A percentile compares a stretch with the other conserved stretches of the same genome.
These are phyloP conservation scores for Amphirosellinia nigrospora DNA, from an alignment of 495 filamentous ascomycete species.

Conservation along the genomic window DNA sequence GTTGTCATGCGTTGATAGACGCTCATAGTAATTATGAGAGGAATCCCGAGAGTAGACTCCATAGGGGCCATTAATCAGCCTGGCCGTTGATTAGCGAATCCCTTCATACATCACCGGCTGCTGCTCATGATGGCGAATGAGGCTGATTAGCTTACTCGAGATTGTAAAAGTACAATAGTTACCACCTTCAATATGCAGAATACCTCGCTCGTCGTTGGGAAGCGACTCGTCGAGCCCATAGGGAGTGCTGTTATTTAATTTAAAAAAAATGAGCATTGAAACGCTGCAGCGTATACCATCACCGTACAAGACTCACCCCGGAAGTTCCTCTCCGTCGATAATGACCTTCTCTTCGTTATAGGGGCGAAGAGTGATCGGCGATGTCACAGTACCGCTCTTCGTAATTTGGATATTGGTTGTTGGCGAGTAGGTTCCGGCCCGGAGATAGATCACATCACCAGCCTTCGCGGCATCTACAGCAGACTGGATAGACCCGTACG, in stretches of 20 bases:
- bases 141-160: slow-evolving; percentile 25
- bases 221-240: slow-evolving; percentile 31
- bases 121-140: not conserved
- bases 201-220: slow-evolving; percentile 32
- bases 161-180: slow-evolving; percentile 37
- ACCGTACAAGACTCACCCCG: slow-evolving; percentile 13
- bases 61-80: slow-evolving; percentile 38
- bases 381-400: slow-evolving; percentile 32
- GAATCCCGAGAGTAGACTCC: slow-evolving; percentile 33
- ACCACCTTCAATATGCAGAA: slow-evolving; percentile 36
- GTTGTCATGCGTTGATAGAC: slow-evolving; percentile 39
- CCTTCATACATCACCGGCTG: not conserved
- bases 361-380: slow-evolving; percentile 34
- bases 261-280: not conserved
- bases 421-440: slow-evolving; percentile 37
- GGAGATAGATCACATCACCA: slow-evolving; percentile 38
- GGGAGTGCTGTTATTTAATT: slow-evolving; percentile 26
- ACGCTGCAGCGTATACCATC: not conserved
- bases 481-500: slow-evolving; percentile 38
- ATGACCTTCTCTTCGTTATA: slow-evolving; percentile 36
- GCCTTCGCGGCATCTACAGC: slow-evolving; percentile 35
- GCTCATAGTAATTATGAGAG: slow-evolving; percentile 37
- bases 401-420: slow-evolving; percentile 37
- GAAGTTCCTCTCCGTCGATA: slow-evolving; percentile 38
- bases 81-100: not conserved